Evolutionary conservation across 2,329 filamentous ascomycete species (phyloP).

Genomic region (Penicillium sp.): DNA sequence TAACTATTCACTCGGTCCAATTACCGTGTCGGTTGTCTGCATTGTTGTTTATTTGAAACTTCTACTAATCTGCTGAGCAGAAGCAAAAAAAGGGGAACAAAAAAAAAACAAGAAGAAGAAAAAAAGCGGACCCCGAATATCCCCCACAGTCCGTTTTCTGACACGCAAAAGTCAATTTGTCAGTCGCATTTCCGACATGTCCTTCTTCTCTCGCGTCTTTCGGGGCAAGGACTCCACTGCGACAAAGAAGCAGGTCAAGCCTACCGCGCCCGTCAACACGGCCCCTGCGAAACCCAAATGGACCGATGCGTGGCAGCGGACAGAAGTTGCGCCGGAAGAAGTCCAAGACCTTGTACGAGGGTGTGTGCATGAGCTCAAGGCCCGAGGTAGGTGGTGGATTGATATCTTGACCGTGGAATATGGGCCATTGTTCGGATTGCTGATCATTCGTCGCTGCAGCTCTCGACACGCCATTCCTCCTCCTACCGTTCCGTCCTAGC

Average conservation of each 20-base stretch:
- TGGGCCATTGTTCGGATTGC: constrained; percentile 22
- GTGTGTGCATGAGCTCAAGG: constrained; percentile 86
- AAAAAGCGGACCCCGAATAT: constrained; percentile 8
- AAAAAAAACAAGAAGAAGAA: neutral
- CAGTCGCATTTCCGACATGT: constrained; percentile 31
- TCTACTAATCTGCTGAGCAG: constrained; percentile 7
- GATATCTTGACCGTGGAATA: constrained; percentile 16
- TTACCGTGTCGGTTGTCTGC: constrained; percentile 13
- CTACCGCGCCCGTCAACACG: constrained; percentile 44
- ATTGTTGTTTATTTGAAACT: constrained; percentile 5
- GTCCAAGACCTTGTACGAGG: constrained; percentile 75
- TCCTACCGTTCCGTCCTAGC: constrained; percentile 86
- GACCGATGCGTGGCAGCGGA: constrained; percentile 80
- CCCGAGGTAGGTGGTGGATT: constrained; percentile 61
- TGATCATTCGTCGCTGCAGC: constrained; percentile 46
- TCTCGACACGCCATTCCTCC: constrained; percentile 81
- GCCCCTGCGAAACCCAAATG: constrained; percentile 64
- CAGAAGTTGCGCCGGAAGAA: constrained; percentile 76
- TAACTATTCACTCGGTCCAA: constrained; percentile 5
- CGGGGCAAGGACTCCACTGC: constrained; percentile 64
- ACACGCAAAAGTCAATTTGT: constrained; percentile 9
- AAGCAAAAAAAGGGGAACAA: neutral
- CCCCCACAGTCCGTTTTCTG: constrained; percentile 3
- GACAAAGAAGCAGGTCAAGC: constrained; percentile 52
- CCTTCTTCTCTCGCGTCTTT: constrained; percentile 55